Percentiles rank a stretch among this genome's conserved stretches.
phyloP scores from a whole-genome alignment of 805 yeast genomes.

The Starmerella stigmatis region DNA sequence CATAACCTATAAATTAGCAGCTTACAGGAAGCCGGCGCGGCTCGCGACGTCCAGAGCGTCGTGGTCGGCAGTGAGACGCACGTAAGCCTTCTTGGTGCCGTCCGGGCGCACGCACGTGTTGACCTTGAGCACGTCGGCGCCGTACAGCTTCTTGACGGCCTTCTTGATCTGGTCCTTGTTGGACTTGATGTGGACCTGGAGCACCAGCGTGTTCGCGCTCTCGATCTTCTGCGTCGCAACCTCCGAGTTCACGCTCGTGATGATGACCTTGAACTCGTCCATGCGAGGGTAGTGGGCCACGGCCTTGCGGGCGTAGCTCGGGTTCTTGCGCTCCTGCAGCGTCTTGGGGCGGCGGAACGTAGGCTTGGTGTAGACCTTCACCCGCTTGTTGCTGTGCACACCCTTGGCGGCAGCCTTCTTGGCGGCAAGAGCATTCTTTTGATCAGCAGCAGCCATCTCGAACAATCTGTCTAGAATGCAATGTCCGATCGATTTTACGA shows the following conservation, averaged over 20 bases:
- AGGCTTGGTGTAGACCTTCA: slow-evolving; percentile 89
- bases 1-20: slow-evolving; percentile 19
- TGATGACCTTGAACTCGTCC: slow-evolving; percentile 89
- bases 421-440: slow-evolving; percentile 86
- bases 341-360: slow-evolving; percentile 98
- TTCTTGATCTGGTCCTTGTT: slow-evolving; percentile 98
- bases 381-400: slow-evolving; percentile 78
- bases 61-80: slow-evolving; percentile 96
- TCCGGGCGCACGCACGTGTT: slow-evolving; percentile 98
- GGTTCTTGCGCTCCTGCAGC: slow-evolving; percentile 82
- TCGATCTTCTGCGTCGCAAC: slow-evolving; percentile 99
- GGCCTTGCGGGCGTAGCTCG: slow-evolving; percentile 90
- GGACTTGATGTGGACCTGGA: slow-evolving; percentile 94
- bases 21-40: slow-evolving; percentile 97
- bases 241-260: slow-evolving; percentile 93
- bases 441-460: slow-evolving; percentile 29
- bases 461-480: slow-evolving; percentile 4
- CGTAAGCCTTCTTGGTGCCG: slow-evolving; percentile 99
- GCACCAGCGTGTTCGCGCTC: slow-evolving; percentile 97
- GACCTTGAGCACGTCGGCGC: slow-evolving; percentile 85
- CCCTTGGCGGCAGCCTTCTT: slow-evolving; percentile 99
- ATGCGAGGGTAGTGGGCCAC: slow-evolving; percentile 96
- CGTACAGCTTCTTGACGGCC: slow-evolving; percentile 97
- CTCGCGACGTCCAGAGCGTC: slow-evolving; percentile 99
- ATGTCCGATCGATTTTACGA: slow-evolving; percentile 3